These are phyloP conservation scores for Gryganskiella cystojenkinii DNA, from an alignment of 192 early-diverging fungal genomes.

Conservation along the genomic window DNA sequence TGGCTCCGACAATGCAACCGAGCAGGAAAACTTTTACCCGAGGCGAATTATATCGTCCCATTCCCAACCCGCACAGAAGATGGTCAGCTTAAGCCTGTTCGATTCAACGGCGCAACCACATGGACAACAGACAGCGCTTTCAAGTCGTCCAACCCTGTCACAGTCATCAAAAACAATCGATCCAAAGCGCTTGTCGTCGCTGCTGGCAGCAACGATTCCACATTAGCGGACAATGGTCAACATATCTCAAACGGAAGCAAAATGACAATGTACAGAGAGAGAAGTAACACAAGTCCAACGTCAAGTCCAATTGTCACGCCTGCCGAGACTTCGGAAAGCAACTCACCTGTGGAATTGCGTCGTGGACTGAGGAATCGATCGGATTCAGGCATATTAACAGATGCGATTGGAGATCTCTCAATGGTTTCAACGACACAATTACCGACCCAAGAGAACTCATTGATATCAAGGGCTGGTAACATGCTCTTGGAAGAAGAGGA, in stretches of 20 bases:
- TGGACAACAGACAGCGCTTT: conserved; percentile 28
- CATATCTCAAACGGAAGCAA: background rate
- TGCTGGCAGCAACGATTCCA: background rate
- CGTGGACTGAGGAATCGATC: conserved; percentile 15
- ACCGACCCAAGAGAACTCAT: conserved; percentile 3
- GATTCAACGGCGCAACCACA: conserved; percentile 8
- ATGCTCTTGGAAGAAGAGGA: conserved; percentile 3
- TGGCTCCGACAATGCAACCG: conserved; percentile 28
- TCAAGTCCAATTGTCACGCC: background rate
- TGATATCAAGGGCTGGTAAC: background rate
- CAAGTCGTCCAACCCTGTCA: background rate
- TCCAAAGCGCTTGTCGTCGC: background rate
- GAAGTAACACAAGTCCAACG: background rate
- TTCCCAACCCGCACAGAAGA: conserved; percentile 38
- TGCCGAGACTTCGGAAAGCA: background rate
- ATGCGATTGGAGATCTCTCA: conserved; percentile 29
- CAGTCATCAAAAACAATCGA: background rate
- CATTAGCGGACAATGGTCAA: background rate
- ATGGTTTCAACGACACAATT: conserved; percentile 1
- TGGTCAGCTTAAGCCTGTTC: conserved; percentile 1
- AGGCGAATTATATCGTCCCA: conserved; percentile 34
- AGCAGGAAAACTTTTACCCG: conserved; percentile 20
- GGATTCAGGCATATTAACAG: conserved; percentile 27
- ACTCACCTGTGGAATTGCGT: conserved; percentile 6
- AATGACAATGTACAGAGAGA: background rate